A percentile compares a stretch with the other conserved stretches of the same genome.
These are phyloP conservation scores for Chalciporus pseudorubinellus DNA, from an alignment of 768 basidiomycete species.

Conservation along the genomic window DNA sequence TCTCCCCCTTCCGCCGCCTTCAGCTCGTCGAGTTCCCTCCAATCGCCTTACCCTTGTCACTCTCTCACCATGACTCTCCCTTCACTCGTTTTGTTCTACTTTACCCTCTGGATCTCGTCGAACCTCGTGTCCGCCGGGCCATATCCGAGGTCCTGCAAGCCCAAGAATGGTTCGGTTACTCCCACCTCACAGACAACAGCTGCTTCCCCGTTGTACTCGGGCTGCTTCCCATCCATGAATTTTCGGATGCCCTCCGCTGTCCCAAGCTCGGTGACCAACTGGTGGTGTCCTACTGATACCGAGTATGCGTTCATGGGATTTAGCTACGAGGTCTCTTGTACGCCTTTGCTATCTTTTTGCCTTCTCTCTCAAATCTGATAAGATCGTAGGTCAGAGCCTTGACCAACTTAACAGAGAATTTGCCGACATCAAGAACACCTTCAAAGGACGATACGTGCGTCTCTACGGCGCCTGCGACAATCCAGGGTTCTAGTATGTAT, in stretches of 20 bases:
- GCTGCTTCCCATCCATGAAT: conserved; percentile 40
- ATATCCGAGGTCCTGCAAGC: conserved; percentile 12
- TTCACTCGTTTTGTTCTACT: neutral
- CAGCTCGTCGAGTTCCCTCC: neutral
- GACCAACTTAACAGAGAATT: conserved; percentile 54
- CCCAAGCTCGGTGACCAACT: conserved; percentile 45
- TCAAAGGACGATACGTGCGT: conserved; percentile 65
- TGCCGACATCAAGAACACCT: conserved; percentile 53
- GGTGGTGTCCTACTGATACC: conserved; percentile 63
- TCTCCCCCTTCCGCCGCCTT: neutral
- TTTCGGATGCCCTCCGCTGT: conserved; percentile 55
- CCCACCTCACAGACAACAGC: neutral
- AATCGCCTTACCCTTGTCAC: neutral
- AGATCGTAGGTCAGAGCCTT: conserved; percentile 52
- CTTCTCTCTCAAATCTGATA: conserved; percentile 1
- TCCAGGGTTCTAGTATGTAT: conserved; percentile 37
- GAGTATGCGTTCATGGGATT: conserved; percentile 80
- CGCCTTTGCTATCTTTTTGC: conserved; percentile 15
- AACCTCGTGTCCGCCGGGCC: conserved; percentile 12
- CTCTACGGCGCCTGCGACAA: conserved; percentile 43
- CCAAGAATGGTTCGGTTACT: neutral
- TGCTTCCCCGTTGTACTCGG: neutral
- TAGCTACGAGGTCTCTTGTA: conserved; percentile 71
- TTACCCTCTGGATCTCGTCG: conserved; percentile 11
- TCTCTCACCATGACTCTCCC: conserved; percentile 13